Evolutionary conservation across 129 eudicot genomes (phyloP), one percentile per base, ranked within the genome.

Genomic region (Saussurea involucrata): DNA sequence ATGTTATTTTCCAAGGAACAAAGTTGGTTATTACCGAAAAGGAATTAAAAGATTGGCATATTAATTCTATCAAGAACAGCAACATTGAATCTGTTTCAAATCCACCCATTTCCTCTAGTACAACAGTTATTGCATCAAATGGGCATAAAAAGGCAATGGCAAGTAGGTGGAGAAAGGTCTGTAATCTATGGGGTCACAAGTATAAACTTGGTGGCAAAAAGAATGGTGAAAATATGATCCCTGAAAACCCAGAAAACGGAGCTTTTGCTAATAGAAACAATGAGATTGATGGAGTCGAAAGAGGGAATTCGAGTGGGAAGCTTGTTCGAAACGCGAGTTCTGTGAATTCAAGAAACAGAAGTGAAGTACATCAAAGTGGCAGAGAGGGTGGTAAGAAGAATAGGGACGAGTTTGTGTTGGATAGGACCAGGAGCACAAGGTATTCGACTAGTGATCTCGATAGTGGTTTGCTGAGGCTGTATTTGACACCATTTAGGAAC

Each of bases 401-500:
- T 63, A 40, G 72, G 67, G 90, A 85, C 21, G 83, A 81, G 12
- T 69, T 83, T 46, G 90, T 72, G 68, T 64, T 87, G 74, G 92
- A 88, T 83, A 73, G 89, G 58, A 83, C 82, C 78, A 76, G 75
- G 80, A 85, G 89, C 77, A 46, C 68, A 29, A 76, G 86, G 40
- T 87, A 75, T 68, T 80, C 92, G 18, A 77, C 89, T 1, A 79
- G 82, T 66, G 81, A 87, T 73, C 40, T 90, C 67, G 96, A 89
- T 44, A 82, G 82, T 70, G 98, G 93, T 40, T 46, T 83, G 61
- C 28, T 83, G 70, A 85, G 92, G 77, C 81, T 94, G 77, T 86
- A 94, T 69, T 84, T 94, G 96, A 86, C 96, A 10, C 97, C 98
- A 20, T 87, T 90, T 85, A 86, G 95, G 89, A 90, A 88, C 81